phyloP scores from a whole-genome alignment of 2,329 filamentous ascomycete species.

The Chaetomium strumarium region DNA sequence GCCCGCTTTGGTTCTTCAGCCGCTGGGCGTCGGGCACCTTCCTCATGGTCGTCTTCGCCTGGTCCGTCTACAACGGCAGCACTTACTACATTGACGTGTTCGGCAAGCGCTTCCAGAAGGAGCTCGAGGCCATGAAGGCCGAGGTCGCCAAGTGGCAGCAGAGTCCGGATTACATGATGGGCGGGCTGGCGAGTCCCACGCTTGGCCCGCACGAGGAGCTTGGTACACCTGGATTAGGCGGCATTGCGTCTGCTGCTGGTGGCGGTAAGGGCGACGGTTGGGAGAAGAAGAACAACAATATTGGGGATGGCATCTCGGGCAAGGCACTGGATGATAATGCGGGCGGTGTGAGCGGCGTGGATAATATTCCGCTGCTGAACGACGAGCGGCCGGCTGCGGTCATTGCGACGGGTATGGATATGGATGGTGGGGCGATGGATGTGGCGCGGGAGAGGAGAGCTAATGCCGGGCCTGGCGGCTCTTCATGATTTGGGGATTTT shows the following conservation, averaged over 20 bases:
- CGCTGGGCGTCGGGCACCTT: conserved; percentile 73
- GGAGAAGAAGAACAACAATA: background rate
- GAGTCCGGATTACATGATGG: conserved; percentile 41
- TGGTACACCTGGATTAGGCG: background rate
- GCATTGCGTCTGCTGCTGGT: background rate
- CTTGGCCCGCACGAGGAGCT: conserved; percentile 31
- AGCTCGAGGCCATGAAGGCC: conserved; percentile 79
- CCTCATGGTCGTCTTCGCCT: conserved; percentile 76
- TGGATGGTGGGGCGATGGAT: conserved; percentile 38
- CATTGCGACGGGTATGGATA: conserved; percentile 24
- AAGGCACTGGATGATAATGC: conserved; percentile 25
- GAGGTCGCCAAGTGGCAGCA: conserved; percentile 88
- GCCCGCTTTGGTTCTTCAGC: conserved; percentile 90
- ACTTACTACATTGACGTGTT: conserved; percentile 99
- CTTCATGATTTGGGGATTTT: background rate
- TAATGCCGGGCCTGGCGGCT: background rate
- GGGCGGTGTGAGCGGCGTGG: conserved; percentile 35
- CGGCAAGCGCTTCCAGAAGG: conserved; percentile 92
- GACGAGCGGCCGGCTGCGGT: conserved; percentile 35
- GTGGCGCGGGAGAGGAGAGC: conserved; percentile 42
- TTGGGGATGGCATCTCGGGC: conserved; percentile 18
- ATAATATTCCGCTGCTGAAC: conserved; percentile 52
- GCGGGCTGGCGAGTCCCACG: conserved; percentile 28
- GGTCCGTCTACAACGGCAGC: conserved; percentile 94
- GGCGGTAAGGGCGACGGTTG: background rate